Evolutionary conservation across 2,329 filamentous ascomycete species (phyloP).

Genomic region (Phoma sp.): DNA sequence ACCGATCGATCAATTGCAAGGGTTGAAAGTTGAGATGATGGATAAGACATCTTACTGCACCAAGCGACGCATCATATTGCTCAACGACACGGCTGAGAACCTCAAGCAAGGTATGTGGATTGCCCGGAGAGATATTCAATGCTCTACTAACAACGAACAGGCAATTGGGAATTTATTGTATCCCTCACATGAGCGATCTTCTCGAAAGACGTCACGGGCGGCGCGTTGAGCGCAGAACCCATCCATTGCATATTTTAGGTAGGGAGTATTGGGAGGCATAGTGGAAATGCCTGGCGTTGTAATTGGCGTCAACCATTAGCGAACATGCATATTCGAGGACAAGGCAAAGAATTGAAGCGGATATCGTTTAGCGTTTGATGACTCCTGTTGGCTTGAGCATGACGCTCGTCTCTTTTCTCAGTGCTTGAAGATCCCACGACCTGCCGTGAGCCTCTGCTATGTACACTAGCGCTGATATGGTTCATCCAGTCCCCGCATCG

Average conservation of each 20-base stretch:
- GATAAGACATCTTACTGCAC: constrained; percentile 98
- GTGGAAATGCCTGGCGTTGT: constrained; percentile 22
- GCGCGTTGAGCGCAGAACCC: background rate
- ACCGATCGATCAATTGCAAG: constrained; percentile 82
- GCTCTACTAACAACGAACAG: constrained; percentile 23
- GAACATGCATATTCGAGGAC: constrained; percentile 15
- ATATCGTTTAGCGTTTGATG: background rate
- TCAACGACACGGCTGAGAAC: constrained; percentile 93
- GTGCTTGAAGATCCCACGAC: background rate
- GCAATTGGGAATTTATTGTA: constrained; percentile 44
- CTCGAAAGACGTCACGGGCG: background rate
- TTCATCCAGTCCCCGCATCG: too few species aligned
- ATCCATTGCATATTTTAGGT: constrained; percentile 20
- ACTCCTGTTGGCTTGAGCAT: background rate
- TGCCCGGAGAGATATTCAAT: background rate
- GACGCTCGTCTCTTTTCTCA: background rate
- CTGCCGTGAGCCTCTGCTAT: background rate
- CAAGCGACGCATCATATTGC: constrained; percentile 84
- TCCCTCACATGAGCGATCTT: constrained; percentile 25
- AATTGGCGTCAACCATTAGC: constrained; percentile 22
- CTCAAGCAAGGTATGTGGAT: constrained; percentile 76
- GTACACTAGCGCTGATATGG: too few species aligned
- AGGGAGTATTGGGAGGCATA: constrained; percentile 18
- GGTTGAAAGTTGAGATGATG: constrained; percentile 95
- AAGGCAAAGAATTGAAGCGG: constrained; percentile 11